Conservation (phyloP, 495 filamentous ascomycete genomes). For the Pseudoneurospora amorphoporcata region DNA sequence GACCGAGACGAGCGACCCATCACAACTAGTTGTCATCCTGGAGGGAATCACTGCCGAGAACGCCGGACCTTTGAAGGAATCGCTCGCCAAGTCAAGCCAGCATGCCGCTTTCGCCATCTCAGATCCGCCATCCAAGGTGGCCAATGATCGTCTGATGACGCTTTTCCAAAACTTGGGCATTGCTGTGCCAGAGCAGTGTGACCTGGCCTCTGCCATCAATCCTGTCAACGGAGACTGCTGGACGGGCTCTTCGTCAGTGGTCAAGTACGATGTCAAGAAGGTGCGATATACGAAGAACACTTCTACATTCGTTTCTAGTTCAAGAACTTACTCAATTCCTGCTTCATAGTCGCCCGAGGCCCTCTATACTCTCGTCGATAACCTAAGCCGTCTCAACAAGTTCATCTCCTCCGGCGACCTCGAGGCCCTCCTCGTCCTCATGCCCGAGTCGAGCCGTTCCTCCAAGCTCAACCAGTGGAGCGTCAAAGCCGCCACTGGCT, state of each 20-base stretch:
- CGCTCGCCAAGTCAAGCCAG: conserved; percentile 18
- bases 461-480: conserved; percentile 25
- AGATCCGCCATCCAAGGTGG: conserved; percentile 26
- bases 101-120: conserved; percentile 34
- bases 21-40: conserved; percentile 41
- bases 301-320: not conserved
- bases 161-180: conserved; percentile 21
- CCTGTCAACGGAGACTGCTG: conserved; percentile 34
- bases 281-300: conserved; percentile 12
- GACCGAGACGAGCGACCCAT: conserved; percentile 17
- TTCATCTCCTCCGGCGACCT: conserved; percentile 28
- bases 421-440: conserved; percentile 35
- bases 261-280: conserved; percentile 32
- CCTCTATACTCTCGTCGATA: conserved; percentile 20
- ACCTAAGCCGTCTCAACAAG: conserved; percentile 22
- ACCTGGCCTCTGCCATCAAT: conserved; percentile 30
- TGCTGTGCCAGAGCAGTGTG: conserved; percentile 20
- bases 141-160: conserved; percentile 23
- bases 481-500: conserved; percentile 14
- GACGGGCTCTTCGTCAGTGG: conserved; percentile 32
- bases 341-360: conserved; percentile 18
- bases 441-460: conserved; percentile 28
- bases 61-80: conserved; percentile 18
- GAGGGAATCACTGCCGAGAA: conserved; percentile 33
- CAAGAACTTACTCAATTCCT: not conserved